Conservation (phyloP, 768 basidiomycete species). For the Lactifluus pinguis region DNA sequence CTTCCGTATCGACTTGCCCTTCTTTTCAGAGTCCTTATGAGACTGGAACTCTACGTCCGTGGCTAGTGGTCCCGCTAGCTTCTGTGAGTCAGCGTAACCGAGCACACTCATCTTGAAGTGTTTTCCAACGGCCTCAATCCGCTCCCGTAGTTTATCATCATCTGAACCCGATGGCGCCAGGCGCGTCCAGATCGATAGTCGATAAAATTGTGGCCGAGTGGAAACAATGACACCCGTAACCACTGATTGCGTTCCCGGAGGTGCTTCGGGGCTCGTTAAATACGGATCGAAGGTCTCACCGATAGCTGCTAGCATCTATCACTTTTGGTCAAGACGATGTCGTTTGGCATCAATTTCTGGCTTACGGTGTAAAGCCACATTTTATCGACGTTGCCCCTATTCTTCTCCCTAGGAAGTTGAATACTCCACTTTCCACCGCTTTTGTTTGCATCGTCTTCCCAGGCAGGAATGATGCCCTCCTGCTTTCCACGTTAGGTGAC, state of each 20-base stretch:
- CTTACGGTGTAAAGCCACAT: slow-evolving; percentile 97
- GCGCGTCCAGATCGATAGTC: slow-evolving; percentile 96
- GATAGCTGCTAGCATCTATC: slow-evolving; percentile 97
- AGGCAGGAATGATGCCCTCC: slow-evolving; percentile 95
- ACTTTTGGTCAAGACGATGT: not conserved
- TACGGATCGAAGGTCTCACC: slow-evolving; percentile 97
- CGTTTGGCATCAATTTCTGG: slow-evolving; percentile 13
- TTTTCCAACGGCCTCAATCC: slow-evolving; percentile 75
- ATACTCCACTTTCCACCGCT: slow-evolving; percentile 98
- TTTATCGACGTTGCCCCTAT: slow-evolving; percentile 70
- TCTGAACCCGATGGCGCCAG: slow-evolving; percentile 51
- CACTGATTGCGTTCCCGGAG: slow-evolving; percentile 35
- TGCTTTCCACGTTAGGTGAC: slow-evolving; percentile 25
- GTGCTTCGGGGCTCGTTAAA: slow-evolving; percentile 40
- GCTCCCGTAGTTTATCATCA: slow-evolving; percentile 55
- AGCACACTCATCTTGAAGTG: slow-evolving; percentile 92
- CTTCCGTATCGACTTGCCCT: slow-evolving; percentile 77
- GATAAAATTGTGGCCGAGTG: slow-evolving; percentile 89
- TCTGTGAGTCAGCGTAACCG: slow-evolving; percentile 65
- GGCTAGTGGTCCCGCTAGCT: slow-evolving; percentile 75
- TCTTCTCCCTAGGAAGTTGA: slow-evolving; percentile 94
- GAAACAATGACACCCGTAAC: slow-evolving; percentile 92
- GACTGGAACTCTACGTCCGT: slow-evolving; percentile 93
- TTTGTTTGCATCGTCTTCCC: slow-evolving; percentile 97
- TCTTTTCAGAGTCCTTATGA: slow-evolving; percentile 94